Evolutionary conservation across 129 eudicot genomes (phyloP).

Genomic region (Helianthus annuus): HanXRQr2.0-SUNRISE NC_035444.2:62830265-62830764

Average conservation of each 20-base stretch:
- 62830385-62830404: background rate
- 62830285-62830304: too few relatives aligned
- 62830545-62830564: slow-evolving; percentile 1
- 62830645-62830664: too few relatives aligned
- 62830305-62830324: too few relatives aligned
- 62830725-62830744: background rate
- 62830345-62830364: too few relatives aligned
- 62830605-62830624: background rate
- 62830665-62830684: too few relatives aligned
- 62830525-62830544: slow-evolving; percentile 19
- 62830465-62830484: background rate
- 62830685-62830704: background rate
- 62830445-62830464: background rate
- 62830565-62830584: background rate
- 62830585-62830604: background rate
- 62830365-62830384: too few relatives aligned
- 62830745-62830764: slow-evolving; percentile 86
- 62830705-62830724: background rate
- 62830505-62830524: background rate
- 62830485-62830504: background rate
- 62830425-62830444: background rate
- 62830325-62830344: too few relatives aligned
- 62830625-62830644: background rate
- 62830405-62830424: background rate
- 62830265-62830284: too few relatives aligned